Percentiles rank a stretch among this genome's conserved stretches.
Conservation (phyloP, 352 stramenopile genomes). For the Elongisporangium anandrum region DNA sequence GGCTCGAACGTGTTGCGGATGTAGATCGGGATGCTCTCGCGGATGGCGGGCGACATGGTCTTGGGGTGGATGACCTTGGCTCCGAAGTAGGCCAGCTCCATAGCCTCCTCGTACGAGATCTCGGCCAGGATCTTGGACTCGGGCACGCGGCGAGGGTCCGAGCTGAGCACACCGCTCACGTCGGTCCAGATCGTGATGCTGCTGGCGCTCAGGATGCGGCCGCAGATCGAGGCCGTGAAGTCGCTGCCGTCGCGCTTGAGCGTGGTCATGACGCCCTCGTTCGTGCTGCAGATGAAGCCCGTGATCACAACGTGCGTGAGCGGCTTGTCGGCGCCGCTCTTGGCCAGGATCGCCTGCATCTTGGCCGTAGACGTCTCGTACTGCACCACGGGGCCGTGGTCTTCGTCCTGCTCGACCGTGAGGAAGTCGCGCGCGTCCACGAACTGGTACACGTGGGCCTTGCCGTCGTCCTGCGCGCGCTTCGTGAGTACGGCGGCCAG, state of each 20-base stretch:
- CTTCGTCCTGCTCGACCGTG: constrained; percentile 68
- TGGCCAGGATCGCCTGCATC: constrained; percentile 46
- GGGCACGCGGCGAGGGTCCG: constrained; percentile 93
- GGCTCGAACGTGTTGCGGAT: constrained; percentile 97
- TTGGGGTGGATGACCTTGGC: constrained; percentile 98
- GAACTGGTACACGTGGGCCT: constrained; percentile 78
- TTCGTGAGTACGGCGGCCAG: constrained; percentile 75
- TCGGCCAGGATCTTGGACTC: constrained; percentile 88
- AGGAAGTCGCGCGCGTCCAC: constrained; percentile 91
- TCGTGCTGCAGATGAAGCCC: constrained; percentile 95
- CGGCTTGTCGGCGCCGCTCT: constrained; percentile 24
- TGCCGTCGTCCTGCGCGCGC: constrained; percentile 35
- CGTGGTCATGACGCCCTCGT: constrained; percentile 94
- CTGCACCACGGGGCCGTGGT: constrained; percentile 75
- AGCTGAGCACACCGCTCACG: constrained; percentile 93
- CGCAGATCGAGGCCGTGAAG: constrained; percentile 97
- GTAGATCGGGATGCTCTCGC: constrained; percentile 94
- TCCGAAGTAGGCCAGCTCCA: constrained; percentile 98
- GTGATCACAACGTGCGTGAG: constrained; percentile 92
- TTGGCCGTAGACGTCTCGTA: constrained; percentile 72
- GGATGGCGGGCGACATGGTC: constrained; percentile 91
- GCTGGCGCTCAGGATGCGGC: constrained; percentile 85
- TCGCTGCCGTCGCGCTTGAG: constrained; percentile 96
- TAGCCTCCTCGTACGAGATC: constrained; percentile 97
- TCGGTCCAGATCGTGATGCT: constrained; percentile 97